Conservation (phyloP, 2,329 filamentous ascomycete species). For the Fusarium redolens region DNA sequence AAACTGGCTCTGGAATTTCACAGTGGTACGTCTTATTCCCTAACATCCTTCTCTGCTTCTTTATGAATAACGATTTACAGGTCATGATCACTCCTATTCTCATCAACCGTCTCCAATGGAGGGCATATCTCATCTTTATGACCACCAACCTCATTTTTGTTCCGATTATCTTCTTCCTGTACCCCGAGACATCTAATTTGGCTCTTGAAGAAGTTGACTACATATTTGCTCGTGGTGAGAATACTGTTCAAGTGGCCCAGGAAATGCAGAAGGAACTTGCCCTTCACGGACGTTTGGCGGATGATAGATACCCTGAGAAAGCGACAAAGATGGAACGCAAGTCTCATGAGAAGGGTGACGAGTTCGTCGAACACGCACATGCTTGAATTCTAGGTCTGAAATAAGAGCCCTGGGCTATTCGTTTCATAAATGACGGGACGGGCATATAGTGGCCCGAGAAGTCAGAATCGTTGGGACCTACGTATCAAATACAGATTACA, state of each 20-base stretch:
- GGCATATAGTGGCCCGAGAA: not conserved
- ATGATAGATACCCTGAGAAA: not conserved
- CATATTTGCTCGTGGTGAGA: conserved; percentile 19
- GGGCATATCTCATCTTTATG: conserved; percentile 18
- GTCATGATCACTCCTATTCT: conserved; percentile 61
- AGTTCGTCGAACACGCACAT: not conserved
- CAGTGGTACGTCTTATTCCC: not conserved
- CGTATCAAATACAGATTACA: not conserved
- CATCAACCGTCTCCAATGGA: conserved; percentile 19
- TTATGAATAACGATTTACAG: conserved; percentile 16
- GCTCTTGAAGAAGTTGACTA: conserved; percentile 15
- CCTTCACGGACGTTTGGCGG: not conserved
- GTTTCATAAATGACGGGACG: no score
- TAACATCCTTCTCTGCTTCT: conserved; percentile 10
- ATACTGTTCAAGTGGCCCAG: not conserved
- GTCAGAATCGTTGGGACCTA: no score
- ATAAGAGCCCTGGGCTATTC: no score
- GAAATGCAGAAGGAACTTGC: conserved; percentile 20
- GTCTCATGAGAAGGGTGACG: not conserved
- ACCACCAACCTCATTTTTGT: conserved; percentile 18
- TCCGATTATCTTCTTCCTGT: not conserved
- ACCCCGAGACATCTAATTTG: conserved; percentile 7
- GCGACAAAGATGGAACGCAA: fast-evolving
- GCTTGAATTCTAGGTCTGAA: not conserved
- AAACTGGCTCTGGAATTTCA: conserved; percentile 23